Base-by-base conservation (phyloP, 2,329 filamentous ascomycete genomes). In the Zymoseptoria tritici region DNA sequence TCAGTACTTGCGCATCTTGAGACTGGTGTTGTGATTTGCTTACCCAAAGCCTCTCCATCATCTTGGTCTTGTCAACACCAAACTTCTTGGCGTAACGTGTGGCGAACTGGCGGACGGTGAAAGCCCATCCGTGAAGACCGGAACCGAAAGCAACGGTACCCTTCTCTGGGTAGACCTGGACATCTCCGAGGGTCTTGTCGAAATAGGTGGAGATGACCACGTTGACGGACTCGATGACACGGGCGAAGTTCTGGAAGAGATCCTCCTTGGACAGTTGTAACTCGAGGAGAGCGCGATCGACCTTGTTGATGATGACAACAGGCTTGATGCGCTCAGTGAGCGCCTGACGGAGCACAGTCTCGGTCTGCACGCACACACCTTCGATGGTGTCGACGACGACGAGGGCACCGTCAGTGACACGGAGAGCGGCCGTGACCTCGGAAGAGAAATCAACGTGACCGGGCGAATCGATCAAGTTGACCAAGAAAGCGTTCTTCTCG, bases 401-500 rank as follows among this genome's bases (percentile, higher is more conserved):
- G 71, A 99, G 90, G 74, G 94, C 94, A 90, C 94, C 94, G 76
- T 99, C 94, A 72, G 94, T 99, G 81, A 99, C 94, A 91, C 94
- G 94, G 76, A 99, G 93, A 77, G 94, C 94, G 78, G 94, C 94
- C 76, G 94, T 99, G 77, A 99, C 94, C 79, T 99, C 94, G 69
- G 94, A 99, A 50, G 94, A 99, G 88, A 99, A 99, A 83, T 99
- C 94, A 83, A 99, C 94, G 93, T 99, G 94, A 86, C 94, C 94
- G 66, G 94, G 94, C 62, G 94, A 99, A 82, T 99, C 94, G 79
- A 99, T 99, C 81, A 99, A 85, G 88, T 99, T 99, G 88, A 99
- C 95, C 84, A 99, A 85, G 89, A 99, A 99, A 78, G 96, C 91
- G 79, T 88, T 89, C 79, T 94, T 94, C 66, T 91, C 85, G 70